Conservation (phyloP, 805 yeast genomes). For the Peterozyma xylosa region DNA sequence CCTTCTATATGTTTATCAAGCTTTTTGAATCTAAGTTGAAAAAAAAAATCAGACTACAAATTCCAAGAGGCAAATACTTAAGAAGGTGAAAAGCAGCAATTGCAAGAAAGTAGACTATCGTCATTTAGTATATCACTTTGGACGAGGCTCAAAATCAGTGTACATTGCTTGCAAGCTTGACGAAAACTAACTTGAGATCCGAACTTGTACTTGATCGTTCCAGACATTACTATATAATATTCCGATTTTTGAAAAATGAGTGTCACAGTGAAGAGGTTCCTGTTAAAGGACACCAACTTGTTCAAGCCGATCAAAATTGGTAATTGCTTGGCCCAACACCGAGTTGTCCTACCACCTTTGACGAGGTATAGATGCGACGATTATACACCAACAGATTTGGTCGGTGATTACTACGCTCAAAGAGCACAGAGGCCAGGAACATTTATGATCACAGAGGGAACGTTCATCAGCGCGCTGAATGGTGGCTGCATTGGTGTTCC, state of each 20-base stretch:
- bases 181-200: too few relatives aligned
- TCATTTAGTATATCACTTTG: too few relatives aligned
- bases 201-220: too few relatives aligned
- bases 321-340: constrained; percentile 19
- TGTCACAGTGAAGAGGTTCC: constrained; percentile 8
- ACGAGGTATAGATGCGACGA: constrained; percentile 18
- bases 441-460: constrained; percentile 53
- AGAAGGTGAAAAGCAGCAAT: too few relatives aligned
- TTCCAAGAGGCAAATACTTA: too few relatives aligned
- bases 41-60: too few relatives aligned
- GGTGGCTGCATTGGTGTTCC: constrained; percentile 39
- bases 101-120: too few relatives aligned
- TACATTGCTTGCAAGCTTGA: too few relatives aligned
- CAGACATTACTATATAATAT: too few relatives aligned
- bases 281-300: constrained; percentile 26
- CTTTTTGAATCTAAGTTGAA: too few relatives aligned
- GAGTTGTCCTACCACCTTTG: constrained; percentile 11
- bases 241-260: constrained; percentile 1
- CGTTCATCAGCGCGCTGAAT: constrained; percentile 35
- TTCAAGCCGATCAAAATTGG: constrained; percentile 31
- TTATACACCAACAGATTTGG: constrained; percentile 37
- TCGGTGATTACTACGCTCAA: constrained; percentile 46
- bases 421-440: constrained; percentile 52
- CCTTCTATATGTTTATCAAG: too few relatives aligned
- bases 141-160: too few relatives aligned